Evolutionary conservation across 352 stramenopile species (phyloP), one percentile per base, ranked within the genome.

Genomic region (Phytophthora capsici): DNA sequence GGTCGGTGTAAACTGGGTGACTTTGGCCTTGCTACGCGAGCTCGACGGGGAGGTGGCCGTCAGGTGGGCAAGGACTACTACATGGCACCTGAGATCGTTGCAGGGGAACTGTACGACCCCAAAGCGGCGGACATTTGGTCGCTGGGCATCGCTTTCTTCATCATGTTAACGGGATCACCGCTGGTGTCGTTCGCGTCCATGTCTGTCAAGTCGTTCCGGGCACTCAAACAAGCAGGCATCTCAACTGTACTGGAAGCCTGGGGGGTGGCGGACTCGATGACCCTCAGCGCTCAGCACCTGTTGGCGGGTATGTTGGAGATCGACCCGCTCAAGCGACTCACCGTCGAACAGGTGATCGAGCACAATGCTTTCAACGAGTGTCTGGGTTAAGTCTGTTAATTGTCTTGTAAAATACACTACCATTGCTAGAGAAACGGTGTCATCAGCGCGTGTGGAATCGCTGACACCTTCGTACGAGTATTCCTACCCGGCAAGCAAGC

Each of bases 51-150:
- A 9, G 61, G 69, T 52, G 57, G 65, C 1, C 58, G 71, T 28
- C 47, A 52, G 17, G 73, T 80, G 14, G 77, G 77, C 41, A 86
- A 86, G 45, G 63, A 76, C 41, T 83, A 82, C 69, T 84, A 84
- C 70, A 87, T 82, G 75, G 78, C 78, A 2, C 77, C 75, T 3
- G 77, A 86, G 45, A 64, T 84, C 4, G 69, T 80, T 20, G 53
- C 67, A 4, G 68, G 70, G 0, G 40, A 41, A 2, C 41, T 20
- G 20, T 86, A 86, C 58, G 67, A 83, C 51, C 69, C 78, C 0
- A 73, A 74, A 48, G 61, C 60, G 0, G 73, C 73, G 25, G 55
- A 63, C 7, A 46, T 63, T 19, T 63, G 55, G 55, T 55, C 55
- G 12, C 17, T 63, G 9, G 55, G 55, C 14, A 56, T 63, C 19